Conservation (phyloP, 805 yeast genomes). For the Phaffomyces thermotolerans region DNA sequence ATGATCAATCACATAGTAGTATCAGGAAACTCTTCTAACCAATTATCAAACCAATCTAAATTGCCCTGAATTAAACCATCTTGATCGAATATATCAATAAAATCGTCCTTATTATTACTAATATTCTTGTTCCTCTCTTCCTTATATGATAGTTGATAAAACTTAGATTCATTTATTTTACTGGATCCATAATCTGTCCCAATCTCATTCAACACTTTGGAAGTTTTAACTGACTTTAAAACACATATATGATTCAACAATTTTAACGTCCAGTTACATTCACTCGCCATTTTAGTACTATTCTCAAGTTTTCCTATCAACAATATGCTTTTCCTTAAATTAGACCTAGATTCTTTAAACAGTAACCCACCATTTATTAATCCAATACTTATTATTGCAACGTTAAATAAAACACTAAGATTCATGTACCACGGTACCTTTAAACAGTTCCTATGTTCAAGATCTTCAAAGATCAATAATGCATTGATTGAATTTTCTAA, state of each 20-base stretch:
- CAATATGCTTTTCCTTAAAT: slow-evolving; percentile 14
- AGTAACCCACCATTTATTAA: slow-evolving; percentile 37
- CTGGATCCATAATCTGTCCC: slow-evolving; percentile 50
- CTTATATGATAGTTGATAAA: slow-evolving; percentile 39
- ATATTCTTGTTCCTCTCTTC: not conserved
- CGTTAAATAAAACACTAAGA: slow-evolving; percentile 37
- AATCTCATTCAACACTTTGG: slow-evolving; percentile 28
- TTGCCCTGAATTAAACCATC: slow-evolving; percentile 34
- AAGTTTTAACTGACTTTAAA: slow-evolving; percentile 36
- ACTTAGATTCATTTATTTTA: slow-evolving; percentile 40
- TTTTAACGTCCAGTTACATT: slow-evolving; percentile 55
- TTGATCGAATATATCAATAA: not conserved
- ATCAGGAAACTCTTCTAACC: slow-evolving; percentile 22
- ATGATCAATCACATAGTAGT: not conserved
- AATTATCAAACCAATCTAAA: slow-evolving; percentile 50
- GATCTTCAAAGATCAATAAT: slow-evolving; percentile 25
- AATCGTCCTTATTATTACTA: not conserved
- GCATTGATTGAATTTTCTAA: slow-evolving; percentile 27
- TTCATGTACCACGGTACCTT: slow-evolving; percentile 48
- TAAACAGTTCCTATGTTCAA: slow-evolving; percentile 24
- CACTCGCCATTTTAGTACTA: slow-evolving; percentile 42
- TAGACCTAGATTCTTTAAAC: slow-evolving; percentile 4
- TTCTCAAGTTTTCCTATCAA: slow-evolving; percentile 22
- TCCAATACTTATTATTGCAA: slow-evolving; percentile 35
- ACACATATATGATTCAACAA: slow-evolving; percentile 44